A percentile compares a stretch with the other conserved stretches of the same genome.
Conservation (phyloP, 257 asterid species). For the Plectranthus barbatus region DNA sequence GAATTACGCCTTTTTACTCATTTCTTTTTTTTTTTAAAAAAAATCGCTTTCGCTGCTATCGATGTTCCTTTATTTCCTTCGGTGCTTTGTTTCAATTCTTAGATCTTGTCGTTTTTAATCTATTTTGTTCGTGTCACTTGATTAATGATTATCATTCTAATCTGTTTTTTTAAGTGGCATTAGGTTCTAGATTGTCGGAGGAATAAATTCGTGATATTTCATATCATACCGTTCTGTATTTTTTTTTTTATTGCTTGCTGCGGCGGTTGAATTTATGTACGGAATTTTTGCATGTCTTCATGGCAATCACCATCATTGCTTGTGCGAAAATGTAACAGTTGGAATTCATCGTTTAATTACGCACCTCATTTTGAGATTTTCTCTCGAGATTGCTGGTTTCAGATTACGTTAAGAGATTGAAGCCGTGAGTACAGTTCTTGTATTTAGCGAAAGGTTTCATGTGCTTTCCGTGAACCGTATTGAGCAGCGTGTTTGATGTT, state of each 20-base stretch:
- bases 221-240: neutral
- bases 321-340: conserved; percentile 22
- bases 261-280: conserved; percentile 20
- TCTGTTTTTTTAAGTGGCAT: neutral
- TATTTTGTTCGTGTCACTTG: conserved; percentile 4
- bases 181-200: neutral
- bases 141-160: neutral
- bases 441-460: neutral
- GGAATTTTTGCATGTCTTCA: conserved; percentile 19
- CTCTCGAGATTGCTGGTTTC: neutral
- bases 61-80: conserved; percentile 9
- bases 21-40: neutral
- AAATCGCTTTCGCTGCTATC: conserved; percentile 19
- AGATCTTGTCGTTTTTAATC: conserved; percentile 32
- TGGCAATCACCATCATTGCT: conserved; percentile 21
- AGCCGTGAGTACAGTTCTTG: conserved; percentile 1
- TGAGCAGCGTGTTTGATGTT: neutral
- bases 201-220: neutral
- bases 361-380: conserved; percentile 8
- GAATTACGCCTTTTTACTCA: conserved; percentile 18
- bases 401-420: neutral
- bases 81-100: conserved; percentile 14
- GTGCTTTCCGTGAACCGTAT: conserved; percentile 7
- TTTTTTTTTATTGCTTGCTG: neutral
- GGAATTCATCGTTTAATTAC: conserved; percentile 14